Evolutionary conservation across 179 eudicot genomes (phyloP), one percentile per base, ranked within the genome.

Genomic region (Amaranthus tricolor): DNA sequence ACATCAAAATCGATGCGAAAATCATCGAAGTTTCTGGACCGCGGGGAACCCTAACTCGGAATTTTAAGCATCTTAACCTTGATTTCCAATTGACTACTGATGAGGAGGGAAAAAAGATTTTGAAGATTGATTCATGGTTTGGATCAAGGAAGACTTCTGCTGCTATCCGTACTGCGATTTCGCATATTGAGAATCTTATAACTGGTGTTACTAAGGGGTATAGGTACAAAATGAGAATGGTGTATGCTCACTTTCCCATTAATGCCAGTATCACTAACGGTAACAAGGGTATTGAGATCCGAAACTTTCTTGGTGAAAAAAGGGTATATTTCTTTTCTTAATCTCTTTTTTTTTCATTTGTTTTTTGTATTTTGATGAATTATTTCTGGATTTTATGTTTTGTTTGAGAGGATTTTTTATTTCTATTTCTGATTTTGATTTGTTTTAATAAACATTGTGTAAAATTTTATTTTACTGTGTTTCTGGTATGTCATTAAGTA

Each of bases 231-330:
- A 90, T 90, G 95, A 77, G 95, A 1, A 86, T 90, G 70, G 95
- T 90, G 0, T 90, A 90, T 14, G 95, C 95, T 73, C 95, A 90
- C 62, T 88, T 88, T 68, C 95, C 95, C 1, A 90, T 90, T 40
- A 90, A 90, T 75, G 95, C 92, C 9, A 81, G 84, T 44, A 90
- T 90, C 61, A 72, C 82, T 44, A 81, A 78, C 24, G 15, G 50
- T 16, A 85, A 80, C 31, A 82, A 73, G 76, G 73, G 85, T 15
- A 88, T 90, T 62, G 92, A 90, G 87, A 87, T 90, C 80, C 83
- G 96, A 49, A 90, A 90, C 74, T 90, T 90, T 54, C 90, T 90
- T 17, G 96, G 96, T 17, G 92, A 90, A 75, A 90, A 89, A 70
- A 89, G 75, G 91, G 94, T 89, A 80, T 7, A 7, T 8, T 31